Conservation (phyloP, 2,329 filamentous ascomycete genomes). For the Lasiodiplodia citricola region DNA sequence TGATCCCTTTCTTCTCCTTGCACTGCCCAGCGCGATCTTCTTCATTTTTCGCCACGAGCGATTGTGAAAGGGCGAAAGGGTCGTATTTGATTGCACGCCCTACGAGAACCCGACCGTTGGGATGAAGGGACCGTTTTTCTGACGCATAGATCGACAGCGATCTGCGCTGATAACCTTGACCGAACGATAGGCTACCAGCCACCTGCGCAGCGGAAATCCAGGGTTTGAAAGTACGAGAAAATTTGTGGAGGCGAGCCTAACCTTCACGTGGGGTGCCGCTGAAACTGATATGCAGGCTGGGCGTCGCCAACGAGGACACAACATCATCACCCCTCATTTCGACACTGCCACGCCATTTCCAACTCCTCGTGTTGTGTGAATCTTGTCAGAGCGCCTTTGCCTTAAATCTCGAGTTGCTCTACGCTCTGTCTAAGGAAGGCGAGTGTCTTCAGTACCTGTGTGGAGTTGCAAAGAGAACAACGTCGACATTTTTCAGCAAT, state of each 20-base stretch:
- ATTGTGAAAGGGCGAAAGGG: not conserved
- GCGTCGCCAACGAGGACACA: not conserved
- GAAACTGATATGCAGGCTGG: not conserved
- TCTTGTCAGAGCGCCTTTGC: too few relatives aligned
- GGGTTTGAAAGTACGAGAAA: not conserved
- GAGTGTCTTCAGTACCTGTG: too few relatives aligned
- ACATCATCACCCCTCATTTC: not conserved
- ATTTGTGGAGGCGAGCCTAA: not conserved
- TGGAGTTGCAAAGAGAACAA: too few relatives aligned
- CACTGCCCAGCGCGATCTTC: not conserved
- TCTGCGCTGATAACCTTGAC: constrained; percentile 6
- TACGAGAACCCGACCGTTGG: not conserved
- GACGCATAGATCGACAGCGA: constrained; percentile 14
- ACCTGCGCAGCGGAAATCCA: not conserved
- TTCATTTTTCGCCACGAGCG: not conserved
- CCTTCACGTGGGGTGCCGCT: not conserved
- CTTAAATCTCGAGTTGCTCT: too few relatives aligned
- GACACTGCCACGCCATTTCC: not conserved
- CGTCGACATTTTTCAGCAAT: too few relatives aligned
- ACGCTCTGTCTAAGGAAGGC: too few relatives aligned
- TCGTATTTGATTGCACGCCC: not conserved
- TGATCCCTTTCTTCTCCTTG: not conserved
- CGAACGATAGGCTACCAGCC: not conserved
- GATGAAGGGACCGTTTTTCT: not conserved
- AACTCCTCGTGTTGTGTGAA: not conserved